phyloP scores from a whole-genome alignment of 305 asterid species.

The Solanum hybrid region DNA sequence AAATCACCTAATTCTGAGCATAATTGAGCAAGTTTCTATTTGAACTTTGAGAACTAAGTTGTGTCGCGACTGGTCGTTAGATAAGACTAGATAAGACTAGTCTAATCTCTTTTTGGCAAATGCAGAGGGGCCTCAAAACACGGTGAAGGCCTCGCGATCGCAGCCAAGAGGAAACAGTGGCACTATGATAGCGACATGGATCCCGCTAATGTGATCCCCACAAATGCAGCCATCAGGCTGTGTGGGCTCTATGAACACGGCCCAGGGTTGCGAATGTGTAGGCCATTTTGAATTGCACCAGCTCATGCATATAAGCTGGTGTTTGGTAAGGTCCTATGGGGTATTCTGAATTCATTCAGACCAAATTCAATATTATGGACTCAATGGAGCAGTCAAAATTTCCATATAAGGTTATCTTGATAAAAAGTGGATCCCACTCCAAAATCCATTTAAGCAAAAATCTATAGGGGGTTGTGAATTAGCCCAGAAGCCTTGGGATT shows the following conservation, averaged over 20 bases:
- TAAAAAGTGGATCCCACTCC: not conserved
- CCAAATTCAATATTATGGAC: not conserved
- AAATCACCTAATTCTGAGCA: not conserved
- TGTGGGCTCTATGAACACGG: not conserved
- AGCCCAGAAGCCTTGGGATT: not conserved
- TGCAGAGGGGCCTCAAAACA: not conserved
- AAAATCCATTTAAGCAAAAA: not conserved
- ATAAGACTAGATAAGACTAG: not conserved
- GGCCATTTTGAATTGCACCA: not conserved
- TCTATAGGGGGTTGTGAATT: not conserved
- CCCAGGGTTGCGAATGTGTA: not conserved
- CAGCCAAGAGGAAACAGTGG: not conserved
- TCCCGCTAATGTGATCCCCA: not conserved
- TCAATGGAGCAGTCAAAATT: not conserved
- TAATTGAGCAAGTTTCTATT: not conserved
- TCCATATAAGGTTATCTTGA: not conserved
- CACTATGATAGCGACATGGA: not conserved
- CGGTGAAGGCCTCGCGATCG: not conserved
- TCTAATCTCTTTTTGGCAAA: not conserved
- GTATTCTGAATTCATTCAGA: not conserved
- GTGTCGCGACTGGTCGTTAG: not conserved
- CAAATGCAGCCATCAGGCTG: not conserved
- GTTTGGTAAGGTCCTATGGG: not conserved
- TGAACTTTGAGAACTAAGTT: not conserved
- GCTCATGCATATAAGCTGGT: not conserved